A percentile compares a stretch with the other conserved stretches of the same genome.
phyloP scores from a whole-genome alignment of 345 rosid genomes.

The Pugionium dolabratum region DNA sequence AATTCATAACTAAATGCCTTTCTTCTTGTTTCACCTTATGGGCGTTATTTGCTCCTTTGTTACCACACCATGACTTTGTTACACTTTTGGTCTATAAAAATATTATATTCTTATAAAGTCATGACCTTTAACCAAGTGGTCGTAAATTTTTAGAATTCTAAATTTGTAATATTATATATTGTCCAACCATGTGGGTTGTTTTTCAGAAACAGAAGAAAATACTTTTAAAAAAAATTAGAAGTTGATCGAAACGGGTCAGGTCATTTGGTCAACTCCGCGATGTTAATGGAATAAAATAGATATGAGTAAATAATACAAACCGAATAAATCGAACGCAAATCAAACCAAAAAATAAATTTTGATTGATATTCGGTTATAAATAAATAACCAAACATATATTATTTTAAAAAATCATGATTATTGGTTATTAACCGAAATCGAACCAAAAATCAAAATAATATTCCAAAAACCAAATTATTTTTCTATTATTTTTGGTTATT shows the following conservation, averaged over 20 bases:
- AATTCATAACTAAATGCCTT: slow-evolving; percentile 28
- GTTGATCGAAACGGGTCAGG: slow-evolving; percentile 11
- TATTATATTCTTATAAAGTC: slow-evolving; percentile 9
- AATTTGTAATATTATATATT: not conserved
- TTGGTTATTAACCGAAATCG: no score
- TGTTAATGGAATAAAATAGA: slow-evolving; percentile 19
- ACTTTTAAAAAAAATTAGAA: not conserved
- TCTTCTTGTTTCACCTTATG: slow-evolving; percentile 35
- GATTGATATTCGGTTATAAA: no score
- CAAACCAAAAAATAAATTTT: no score
- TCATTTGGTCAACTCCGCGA: slow-evolving; percentile 16
- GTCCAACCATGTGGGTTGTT: not conserved
- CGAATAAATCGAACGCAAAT: no score
- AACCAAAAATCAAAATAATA: no score
- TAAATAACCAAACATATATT: no score
- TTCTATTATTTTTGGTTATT: no score
- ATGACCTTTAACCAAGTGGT: slow-evolving; percentile 15
- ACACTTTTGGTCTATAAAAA: slow-evolving; percentile 23
- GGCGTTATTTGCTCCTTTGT: slow-evolving; percentile 30
- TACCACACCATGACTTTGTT: slow-evolving; percentile 36
- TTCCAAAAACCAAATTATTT: no score
- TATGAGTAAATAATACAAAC: no score
- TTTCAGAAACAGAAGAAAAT: not conserved
- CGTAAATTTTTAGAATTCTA: not conserved
- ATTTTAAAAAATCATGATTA: no score